Conservation (phyloP, 2,329 filamentous ascomycete genomes). For the Paraphoma sp. region DNA sequence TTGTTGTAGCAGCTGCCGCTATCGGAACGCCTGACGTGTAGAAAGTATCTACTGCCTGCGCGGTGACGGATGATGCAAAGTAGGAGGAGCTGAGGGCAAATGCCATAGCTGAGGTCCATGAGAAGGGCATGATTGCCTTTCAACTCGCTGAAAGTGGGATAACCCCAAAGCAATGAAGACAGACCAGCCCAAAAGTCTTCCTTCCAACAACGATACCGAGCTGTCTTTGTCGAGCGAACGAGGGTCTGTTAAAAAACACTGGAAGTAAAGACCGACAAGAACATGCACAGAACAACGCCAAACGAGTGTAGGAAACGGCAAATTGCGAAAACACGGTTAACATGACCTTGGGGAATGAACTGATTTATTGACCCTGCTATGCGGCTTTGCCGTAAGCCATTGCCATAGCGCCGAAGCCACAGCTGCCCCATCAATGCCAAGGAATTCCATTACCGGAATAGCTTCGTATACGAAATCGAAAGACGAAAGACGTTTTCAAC, state of each 20-base stretch:
- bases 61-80: conserved; percentile 3
- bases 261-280: neutral
- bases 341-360: neutral
- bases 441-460: neutral
- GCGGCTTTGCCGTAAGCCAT: neutral
- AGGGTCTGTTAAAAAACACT: neutral
- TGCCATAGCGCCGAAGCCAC: neutral
- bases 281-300: neutral
- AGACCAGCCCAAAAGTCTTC: too few relatives aligned
- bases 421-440: neutral
- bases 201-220: too few relatives aligned
- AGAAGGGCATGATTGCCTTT: neutral
- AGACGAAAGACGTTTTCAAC: too few relatives aligned
- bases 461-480: neutral
- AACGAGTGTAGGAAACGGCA: neutral
- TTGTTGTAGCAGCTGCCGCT: neutral
- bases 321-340: neutral
- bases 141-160: too few relatives aligned
- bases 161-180: too few relatives aligned
- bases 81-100: conserved; percentile 14
- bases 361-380: neutral
- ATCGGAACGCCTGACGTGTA: neutral
- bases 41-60: conserved; percentile 4
- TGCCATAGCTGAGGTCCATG: conserved; percentile 16
- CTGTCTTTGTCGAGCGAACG: too few relatives aligned